phyloP scores from a whole-genome alignment of 1,139 yeast species.

The Pneumocystis wakefieldiae region DNA sequence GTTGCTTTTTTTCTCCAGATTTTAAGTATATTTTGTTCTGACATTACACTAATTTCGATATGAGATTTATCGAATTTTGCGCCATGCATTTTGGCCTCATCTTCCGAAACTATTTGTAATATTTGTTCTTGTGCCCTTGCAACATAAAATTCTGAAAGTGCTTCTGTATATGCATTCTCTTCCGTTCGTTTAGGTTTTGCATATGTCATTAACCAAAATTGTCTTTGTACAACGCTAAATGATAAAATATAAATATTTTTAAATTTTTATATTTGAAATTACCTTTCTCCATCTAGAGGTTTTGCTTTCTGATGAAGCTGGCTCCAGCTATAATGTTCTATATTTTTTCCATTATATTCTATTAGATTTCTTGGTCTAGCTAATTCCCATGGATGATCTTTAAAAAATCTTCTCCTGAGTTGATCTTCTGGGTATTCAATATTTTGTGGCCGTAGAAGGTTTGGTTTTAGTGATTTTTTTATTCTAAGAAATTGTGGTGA shows the following conservation, averaged over 20 bases:
- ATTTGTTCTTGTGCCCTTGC: conserved; percentile 74
- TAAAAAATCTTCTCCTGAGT: conserved; percentile 63
- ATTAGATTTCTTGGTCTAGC: conserved; percentile 80
- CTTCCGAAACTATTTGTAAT: conserved; percentile 56
- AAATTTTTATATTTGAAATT: background rate
- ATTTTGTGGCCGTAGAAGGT: conserved; percentile 43
- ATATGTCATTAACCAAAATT: conserved; percentile 48
- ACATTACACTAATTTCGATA: background rate
- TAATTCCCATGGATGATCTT: conserved; percentile 96
- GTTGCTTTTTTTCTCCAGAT: background rate
- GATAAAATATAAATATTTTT: background rate
- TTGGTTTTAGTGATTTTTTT: background rate
- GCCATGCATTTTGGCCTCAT: conserved; percentile 42
- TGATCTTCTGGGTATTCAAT: conserved; percentile 67
- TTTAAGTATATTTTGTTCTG: background rate
- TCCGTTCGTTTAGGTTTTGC: conserved; percentile 20
- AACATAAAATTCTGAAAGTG: conserved; percentile 76
- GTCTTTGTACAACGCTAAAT: conserved; percentile 68
- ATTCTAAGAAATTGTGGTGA: background rate
- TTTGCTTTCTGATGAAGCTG: conserved; percentile 54
- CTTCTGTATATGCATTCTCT: conserved; percentile 62
- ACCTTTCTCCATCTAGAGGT: conserved; percentile 69
- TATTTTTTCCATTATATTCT: conserved; percentile 54
- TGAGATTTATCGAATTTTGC: background rate
- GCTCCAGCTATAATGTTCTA: conserved; percentile 53